These are phyloP conservation scores for Eragrostis nindensis DNA, from an alignment of 176 grass and related monocot genomes.

Conservation along the genomic window DNA sequence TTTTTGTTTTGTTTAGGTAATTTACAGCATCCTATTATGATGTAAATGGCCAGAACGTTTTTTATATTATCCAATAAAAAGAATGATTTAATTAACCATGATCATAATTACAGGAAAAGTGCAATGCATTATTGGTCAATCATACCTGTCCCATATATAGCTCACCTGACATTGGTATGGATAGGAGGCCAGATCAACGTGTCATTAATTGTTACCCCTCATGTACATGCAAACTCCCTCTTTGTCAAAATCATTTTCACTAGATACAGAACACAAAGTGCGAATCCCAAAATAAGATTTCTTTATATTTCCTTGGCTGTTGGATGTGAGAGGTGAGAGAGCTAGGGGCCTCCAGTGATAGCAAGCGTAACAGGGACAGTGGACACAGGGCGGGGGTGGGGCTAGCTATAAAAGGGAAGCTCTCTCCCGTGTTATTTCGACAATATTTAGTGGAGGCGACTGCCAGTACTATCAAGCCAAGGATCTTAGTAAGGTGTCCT, in stretches of 20 bases:
- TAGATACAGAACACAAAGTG: conserved; percentile 19
- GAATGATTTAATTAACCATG: too few species aligned
- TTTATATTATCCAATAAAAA: too few species aligned
- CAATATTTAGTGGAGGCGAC: not conserved
- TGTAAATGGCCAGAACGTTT: too few species aligned
- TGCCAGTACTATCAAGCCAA: not conserved
- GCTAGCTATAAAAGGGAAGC: conserved; percentile 17
- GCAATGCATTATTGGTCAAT: not conserved
- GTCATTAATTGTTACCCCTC: not conserved
- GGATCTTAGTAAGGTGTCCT: conserved; percentile 20
- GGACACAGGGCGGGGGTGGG: not conserved
- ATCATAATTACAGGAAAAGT: too few species aligned
- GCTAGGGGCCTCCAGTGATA: not conserved
- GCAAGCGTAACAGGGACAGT: not conserved
- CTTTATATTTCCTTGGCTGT: conserved; percentile 1
- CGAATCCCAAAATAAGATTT: conserved; percentile 14
- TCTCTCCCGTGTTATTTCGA: not conserved
- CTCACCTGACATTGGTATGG: conserved; percentile 1
- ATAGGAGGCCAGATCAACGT: conserved; percentile 15
- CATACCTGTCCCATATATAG: not conserved
- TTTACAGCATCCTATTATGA: too few species aligned
- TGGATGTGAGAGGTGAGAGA: not conserved
- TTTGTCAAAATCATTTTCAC: conserved; percentile 32
- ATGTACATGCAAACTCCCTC: not conserved
- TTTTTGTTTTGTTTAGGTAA: too few species aligned